A percentile compares a stretch with the other conserved stretches of the same genome.
phyloP scores from a whole-genome alignment of 2,329 filamentous ascomycete species.

The Bipolaris sorokiniana region DNA sequence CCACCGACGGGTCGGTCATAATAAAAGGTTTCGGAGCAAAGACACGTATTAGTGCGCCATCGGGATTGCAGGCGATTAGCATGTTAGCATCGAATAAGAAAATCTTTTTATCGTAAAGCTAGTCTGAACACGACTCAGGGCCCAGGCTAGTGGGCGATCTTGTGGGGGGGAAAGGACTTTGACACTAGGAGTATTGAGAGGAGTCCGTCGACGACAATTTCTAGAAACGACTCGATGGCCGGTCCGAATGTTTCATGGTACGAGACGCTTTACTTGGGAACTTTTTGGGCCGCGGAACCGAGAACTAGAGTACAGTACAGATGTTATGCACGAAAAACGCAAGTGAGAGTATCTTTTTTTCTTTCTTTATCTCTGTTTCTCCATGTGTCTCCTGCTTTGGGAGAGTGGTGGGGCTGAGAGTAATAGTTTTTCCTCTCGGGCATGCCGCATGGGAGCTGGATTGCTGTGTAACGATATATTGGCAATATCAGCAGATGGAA shows the following conservation, averaged over 20 bases:
- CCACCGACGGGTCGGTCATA: neutral
- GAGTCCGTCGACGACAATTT: neutral
- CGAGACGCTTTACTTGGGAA: neutral
- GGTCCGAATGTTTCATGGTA: slow-evolving; percentile 16
- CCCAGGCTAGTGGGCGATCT: neutral
- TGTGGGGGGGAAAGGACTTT: neutral
- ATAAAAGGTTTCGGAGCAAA: neutral
- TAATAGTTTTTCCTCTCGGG: neutral
- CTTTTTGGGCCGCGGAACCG: neutral
- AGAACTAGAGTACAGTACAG: neutral
- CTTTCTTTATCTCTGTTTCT: neutral
- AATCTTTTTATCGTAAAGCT: neutral
- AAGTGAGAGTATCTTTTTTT: neutral
- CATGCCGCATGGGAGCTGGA: neutral
- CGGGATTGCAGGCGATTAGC: neutral
- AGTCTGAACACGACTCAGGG: neutral
- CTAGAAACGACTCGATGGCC: slow-evolving; percentile 6
- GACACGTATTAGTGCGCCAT: neutral
- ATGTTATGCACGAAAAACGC: neutral
- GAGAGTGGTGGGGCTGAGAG: neutral
- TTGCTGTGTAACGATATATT: slow-evolving; percentile 8
- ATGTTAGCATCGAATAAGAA: neutral
- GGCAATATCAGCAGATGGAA: slow-evolving; percentile 12
- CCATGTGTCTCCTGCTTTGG: neutral
- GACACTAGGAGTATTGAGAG: neutral